A percentile compares a stretch with the other conserved stretches of the same genome.
Conservation (phyloP, 2,329 filamentous ascomycete species). For the Penicillium sp. region DNA sequence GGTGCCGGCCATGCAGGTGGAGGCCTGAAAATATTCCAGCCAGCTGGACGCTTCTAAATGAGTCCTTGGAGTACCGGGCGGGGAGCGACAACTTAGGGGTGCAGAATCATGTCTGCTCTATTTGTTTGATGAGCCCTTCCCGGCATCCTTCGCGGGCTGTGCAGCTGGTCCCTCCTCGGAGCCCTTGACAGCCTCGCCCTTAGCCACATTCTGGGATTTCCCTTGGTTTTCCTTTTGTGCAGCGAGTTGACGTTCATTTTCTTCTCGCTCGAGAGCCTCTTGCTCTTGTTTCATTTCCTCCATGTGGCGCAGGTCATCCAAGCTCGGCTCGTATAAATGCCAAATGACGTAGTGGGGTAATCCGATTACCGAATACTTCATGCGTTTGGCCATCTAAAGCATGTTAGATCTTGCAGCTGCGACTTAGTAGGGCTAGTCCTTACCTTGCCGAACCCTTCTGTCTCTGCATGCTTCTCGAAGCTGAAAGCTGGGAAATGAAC, state of each 20-base stretch:
- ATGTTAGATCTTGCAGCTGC: constrained; percentile 12
- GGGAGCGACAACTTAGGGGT: neutral
- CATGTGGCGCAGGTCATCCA: constrained; percentile 97
- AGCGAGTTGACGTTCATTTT: constrained; percentile 70
- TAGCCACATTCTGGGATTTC: constrained; percentile 29
- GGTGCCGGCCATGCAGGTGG: neutral
- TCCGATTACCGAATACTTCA: constrained; percentile 93
- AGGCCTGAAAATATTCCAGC: neutral
- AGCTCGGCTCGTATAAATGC: constrained; percentile 99
- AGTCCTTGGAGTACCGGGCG: neutral
- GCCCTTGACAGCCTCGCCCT: constrained; percentile 18
- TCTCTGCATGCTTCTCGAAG: constrained; percentile 98
- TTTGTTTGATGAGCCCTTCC: constrained; percentile 7
- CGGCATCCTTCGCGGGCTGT: constrained; percentile 18
- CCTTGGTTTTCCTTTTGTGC: constrained; percentile 77
- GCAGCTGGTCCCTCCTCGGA: constrained; percentile 24
- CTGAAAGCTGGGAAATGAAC: constrained; percentile 98
- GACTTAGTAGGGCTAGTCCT: constrained; percentile 15
- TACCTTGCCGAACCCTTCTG: constrained; percentile 98
- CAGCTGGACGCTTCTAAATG: constrained; percentile 1
- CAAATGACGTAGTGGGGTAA: constrained; percentile 98
- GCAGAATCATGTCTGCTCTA: neutral
- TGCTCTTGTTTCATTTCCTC: constrained; percentile 95
- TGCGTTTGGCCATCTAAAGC: constrained; percentile 86
- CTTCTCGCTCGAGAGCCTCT: constrained; percentile 75